phyloP scores from a whole-genome alignment of 495 filamentous ascomycete genomes.

The Aspergillus incahuasiensis region DNA sequence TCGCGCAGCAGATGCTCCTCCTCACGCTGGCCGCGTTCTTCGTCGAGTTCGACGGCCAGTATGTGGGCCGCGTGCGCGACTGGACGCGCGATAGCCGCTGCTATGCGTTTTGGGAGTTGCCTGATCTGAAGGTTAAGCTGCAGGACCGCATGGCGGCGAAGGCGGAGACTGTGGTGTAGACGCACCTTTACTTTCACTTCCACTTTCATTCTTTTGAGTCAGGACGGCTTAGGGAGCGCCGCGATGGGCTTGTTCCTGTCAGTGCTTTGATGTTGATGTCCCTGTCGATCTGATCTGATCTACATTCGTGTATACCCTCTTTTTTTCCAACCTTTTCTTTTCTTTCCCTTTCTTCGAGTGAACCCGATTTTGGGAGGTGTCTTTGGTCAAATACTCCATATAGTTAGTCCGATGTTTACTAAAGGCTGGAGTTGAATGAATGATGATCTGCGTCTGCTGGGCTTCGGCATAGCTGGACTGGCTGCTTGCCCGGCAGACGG shows the following conservation, averaged over 20 bases:
- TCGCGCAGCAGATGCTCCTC: conserved; percentile 27
- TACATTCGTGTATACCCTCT: neutral
- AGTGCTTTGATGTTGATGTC: too few relatives aligned
- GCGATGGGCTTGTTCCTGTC: too few relatives aligned
- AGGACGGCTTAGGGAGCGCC: too few relatives aligned
- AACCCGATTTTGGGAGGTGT: too few relatives aligned
- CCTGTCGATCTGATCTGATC: too few relatives aligned
- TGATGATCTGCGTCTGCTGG: neutral
- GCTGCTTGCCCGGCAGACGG: too few relatives aligned
- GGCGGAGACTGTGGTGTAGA: too few relatives aligned
- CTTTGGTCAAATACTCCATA: neutral
- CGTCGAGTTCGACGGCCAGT: conserved; percentile 22
- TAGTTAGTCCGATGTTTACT: too few relatives aligned
- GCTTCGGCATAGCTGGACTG: neutral
- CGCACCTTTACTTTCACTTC: too few relatives aligned
- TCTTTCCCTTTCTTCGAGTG: neutral
- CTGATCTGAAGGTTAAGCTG: conserved; percentile 19
- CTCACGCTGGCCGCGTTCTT: conserved; percentile 23
- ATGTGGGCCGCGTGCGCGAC: conserved; percentile 23
- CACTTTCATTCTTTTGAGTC: too few relatives aligned
- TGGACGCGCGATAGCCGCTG: conserved; percentile 23
- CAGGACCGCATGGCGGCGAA: conserved; percentile 1
- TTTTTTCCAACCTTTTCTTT: neutral
- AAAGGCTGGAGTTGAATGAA: neutral
- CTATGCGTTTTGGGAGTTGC: conserved; percentile 27